Conservation (phyloP, 202 grass and related monocot genomes). For the Saccharum hybrid region DNA sequence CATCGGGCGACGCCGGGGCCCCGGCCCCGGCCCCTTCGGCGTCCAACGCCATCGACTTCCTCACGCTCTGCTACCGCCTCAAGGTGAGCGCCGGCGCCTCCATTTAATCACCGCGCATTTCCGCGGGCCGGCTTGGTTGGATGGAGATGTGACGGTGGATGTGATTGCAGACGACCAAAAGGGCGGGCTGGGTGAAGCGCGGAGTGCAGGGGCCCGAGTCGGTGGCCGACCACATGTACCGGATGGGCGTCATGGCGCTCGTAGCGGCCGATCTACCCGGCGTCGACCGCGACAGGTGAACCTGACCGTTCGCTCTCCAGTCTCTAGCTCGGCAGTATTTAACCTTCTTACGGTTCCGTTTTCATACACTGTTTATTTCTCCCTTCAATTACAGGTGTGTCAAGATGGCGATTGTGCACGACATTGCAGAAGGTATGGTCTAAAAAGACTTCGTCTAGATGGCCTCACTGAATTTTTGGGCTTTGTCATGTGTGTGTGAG, state of each 20-base stretch:
- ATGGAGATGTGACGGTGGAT: slow-evolving; percentile 13
- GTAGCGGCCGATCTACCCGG: slow-evolving; percentile 80
- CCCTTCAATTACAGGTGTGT: slow-evolving; percentile 60
- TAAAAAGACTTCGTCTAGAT: background rate
- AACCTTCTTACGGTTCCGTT: background rate
- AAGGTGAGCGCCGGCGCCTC: slow-evolving; percentile 51
- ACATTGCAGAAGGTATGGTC: slow-evolving; percentile 84
- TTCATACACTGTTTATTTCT: background rate
- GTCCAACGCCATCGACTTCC: slow-evolving; percentile 78
- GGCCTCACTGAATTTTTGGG: background rate
- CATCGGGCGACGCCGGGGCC: slow-evolving; percentile 14
- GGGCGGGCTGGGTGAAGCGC: slow-evolving; percentile 84
- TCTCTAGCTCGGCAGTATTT: background rate
- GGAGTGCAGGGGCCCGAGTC: slow-evolving; percentile 79
- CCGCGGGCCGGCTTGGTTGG: background rate
- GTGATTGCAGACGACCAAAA: slow-evolving; percentile 75
- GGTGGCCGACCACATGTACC: slow-evolving; percentile 97
- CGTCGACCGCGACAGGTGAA: slow-evolving; percentile 81
- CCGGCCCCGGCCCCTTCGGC: slow-evolving; percentile 42
- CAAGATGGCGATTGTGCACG: slow-evolving; percentile 97
- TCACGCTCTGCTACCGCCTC: slow-evolving; percentile 91
- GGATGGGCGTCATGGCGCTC: slow-evolving; percentile 97
- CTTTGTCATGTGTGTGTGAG: background rate
- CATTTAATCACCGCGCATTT: background rate
- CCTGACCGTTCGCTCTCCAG: background rate